These are phyloP conservation scores for Syncephalis plumigaleata DNA, from an alignment of 371 early-diverging fungal species.

Conservation along the genomic window DNA sequence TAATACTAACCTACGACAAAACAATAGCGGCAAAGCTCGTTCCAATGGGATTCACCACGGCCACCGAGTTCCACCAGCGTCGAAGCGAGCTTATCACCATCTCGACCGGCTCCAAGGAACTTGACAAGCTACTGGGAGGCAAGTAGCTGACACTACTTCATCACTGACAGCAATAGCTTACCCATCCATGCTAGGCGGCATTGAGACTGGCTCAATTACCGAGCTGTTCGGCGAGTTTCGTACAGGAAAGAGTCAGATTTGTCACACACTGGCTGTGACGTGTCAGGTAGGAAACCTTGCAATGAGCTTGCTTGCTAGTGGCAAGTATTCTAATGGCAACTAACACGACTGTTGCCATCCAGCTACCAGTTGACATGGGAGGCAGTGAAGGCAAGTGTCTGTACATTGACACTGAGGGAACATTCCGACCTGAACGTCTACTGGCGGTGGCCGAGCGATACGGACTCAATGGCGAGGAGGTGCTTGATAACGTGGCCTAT, in stretches of 20 bases:
- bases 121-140: slow-evolving; percentile 92
- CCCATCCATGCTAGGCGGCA: slow-evolving; percentile 34
- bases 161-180: neutral
- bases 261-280: slow-evolving; percentile 58
- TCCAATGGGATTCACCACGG: slow-evolving; percentile 48
- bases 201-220: slow-evolving; percentile 81
- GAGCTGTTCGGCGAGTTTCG: slow-evolving; percentile 69
- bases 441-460: slow-evolving; percentile 57
- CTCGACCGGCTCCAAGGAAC: slow-evolving; percentile 89
- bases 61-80: slow-evolving; percentile 58
- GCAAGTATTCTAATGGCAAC: too few species aligned
- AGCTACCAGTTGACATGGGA: slow-evolving; percentile 30
- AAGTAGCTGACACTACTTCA: slow-evolving; percentile 14
- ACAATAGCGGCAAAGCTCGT: neutral
- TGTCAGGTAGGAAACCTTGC: slow-evolving; percentile 19
- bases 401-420: slow-evolving; percentile 64
- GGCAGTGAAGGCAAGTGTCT: slow-evolving; percentile 52
- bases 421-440: slow-evolving; percentile 62
- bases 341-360: too few species aligned
- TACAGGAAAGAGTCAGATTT: slow-evolving; percentile 70
- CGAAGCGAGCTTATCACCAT: slow-evolving; percentile 31
- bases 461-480: slow-evolving; percentile 39
- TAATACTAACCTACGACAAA: slow-evolving; percentile 8
- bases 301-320: too few species aligned
- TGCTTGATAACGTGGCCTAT: slow-evolving; percentile 45